Evolutionary conservation across 345 rosid species (phyloP), one percentile per base, ranked within the genome.

Genomic region (Hypericum androsaemum): DNA sequence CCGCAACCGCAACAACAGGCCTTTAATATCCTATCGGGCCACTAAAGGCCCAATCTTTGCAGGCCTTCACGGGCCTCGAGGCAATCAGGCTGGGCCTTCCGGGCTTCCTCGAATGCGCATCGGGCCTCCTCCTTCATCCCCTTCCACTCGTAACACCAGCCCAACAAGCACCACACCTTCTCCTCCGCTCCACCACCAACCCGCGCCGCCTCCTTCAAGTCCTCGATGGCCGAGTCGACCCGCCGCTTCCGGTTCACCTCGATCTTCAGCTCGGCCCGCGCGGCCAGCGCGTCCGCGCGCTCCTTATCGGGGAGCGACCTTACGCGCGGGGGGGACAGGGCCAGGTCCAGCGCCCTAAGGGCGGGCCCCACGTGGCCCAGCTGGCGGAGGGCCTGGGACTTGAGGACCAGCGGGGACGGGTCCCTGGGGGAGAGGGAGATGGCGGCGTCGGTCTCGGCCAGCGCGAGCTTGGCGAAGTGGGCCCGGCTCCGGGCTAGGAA

Each of bases 201-300:
- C 68, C 47, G 43, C 5, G 63, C 65, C 43, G 80, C 84, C 57
- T 66, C 80, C 53, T 63, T 61, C 66, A 82, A 68, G 61, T 85
- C 83, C 6, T 67, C 77, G 0, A 81, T 67, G 28, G 84, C 85
- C 13, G 82, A 76, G 52, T 78, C 84, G 53, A 63, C 75, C 40
- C 87, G 72, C 57, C 85, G 63, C 49, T 72, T 62, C 53, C 66
- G 69, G 52, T 75, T 78, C 58, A 80, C 72, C 14, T 68, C 67
- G 35, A 80, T 7, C 57, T 76, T 78, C 69, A 85, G 59, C 76
- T 85, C 87, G 1, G 80, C 87, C 51, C 84, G 70, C 59, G 62
- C 71, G 7, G 74, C 65, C 39, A 78, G 75, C 53, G 71, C 77
- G 38, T 78, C 82, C 40, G 62, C 77, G 0, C 79, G 77, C 47